These are phyloP conservation scores for Lenzites betulinus DNA, from an alignment of 768 basidiomycete genomes.

Conservation along the genomic window DNA sequence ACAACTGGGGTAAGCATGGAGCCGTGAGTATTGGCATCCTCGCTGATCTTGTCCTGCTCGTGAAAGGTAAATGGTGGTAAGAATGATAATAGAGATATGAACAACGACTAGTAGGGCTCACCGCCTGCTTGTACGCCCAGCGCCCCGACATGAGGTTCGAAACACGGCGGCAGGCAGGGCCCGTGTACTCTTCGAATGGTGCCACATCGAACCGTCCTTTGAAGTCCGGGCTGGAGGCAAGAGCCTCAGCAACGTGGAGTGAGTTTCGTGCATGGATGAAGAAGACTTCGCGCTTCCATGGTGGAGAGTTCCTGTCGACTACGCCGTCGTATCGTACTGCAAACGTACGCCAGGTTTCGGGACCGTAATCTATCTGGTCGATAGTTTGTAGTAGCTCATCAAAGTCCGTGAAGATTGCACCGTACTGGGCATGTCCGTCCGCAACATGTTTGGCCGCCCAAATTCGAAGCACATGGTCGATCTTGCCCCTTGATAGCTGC, in stretches of 20 bases:
- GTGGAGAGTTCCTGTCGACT: slow-evolving; percentile 24
- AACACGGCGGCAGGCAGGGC: slow-evolving; percentile 29
- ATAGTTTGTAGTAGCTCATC: slow-evolving; percentile 29
- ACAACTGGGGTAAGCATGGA: slow-evolving; percentile 26
- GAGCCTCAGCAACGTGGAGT: slow-evolving; percentile 28
- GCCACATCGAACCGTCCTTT: slow-evolving; percentile 34
- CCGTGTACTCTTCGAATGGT: slow-evolving; percentile 32
- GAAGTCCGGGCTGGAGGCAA: slow-evolving; percentile 40
- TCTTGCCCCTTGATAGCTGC: not conserved
- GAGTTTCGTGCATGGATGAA: slow-evolving; percentile 38
- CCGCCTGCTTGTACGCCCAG: slow-evolving; percentile 44
- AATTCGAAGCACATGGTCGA: slow-evolving; percentile 18
- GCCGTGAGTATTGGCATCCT: slow-evolving; percentile 13
- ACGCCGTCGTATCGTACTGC: slow-evolving; percentile 28
- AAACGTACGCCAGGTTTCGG: slow-evolving; percentile 28
- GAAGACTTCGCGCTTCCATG: slow-evolving; percentile 38
- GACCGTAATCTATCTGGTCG: slow-evolving; percentile 29
- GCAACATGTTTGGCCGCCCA: not conserved
- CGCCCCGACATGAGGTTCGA: slow-evolving; percentile 44
- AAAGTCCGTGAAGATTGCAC: not conserved
- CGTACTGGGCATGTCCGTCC: not conserved
- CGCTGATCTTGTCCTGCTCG: not conserved
- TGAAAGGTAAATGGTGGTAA: too few species aligned
- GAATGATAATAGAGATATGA: too few species aligned
- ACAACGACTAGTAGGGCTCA: not conserved